Conservation (phyloP, 179 eudicot species). For the Drosera spatulata region DNA sequence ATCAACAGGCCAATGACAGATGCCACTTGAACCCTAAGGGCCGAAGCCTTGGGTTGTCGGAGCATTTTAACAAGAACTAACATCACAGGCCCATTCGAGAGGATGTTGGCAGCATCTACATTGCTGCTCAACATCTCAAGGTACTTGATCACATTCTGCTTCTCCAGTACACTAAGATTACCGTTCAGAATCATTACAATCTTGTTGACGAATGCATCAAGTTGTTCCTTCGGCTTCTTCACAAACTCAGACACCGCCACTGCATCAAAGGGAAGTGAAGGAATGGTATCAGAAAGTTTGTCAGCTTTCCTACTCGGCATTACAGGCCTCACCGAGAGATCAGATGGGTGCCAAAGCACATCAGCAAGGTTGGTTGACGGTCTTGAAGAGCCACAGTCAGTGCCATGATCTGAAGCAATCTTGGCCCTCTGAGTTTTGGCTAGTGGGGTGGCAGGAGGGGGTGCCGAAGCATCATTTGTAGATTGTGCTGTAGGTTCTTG, state of each 20-base stretch:
- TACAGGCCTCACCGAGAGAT: slow-evolving; percentile 94
- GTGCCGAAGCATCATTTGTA: slow-evolving; percentile 34
- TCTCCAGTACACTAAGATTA: slow-evolving; percentile 48
- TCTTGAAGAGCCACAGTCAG: slow-evolving; percentile 47
- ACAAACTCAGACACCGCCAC: slow-evolving; percentile 55
- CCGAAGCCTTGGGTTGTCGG: slow-evolving; percentile 77
- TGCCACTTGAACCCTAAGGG: slow-evolving; percentile 78
- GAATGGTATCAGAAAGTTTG: slow-evolving; percentile 44
- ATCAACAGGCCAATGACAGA: slow-evolving; percentile 80
- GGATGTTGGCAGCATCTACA: slow-evolving; percentile 75
- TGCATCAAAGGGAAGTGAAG: slow-evolving; percentile 64
- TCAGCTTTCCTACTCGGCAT: slow-evolving; percentile 89
- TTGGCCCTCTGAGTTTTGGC: slow-evolving; percentile 39
- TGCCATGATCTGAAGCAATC: slow-evolving; percentile 37
- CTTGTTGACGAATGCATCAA: slow-evolving; percentile 43
- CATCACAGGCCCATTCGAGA: slow-evolving; percentile 86
- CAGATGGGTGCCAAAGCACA: slow-evolving; percentile 97
- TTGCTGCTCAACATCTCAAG: slow-evolving; percentile 77
- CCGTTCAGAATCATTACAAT: slow-evolving; percentile 46
- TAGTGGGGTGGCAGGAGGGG: slow-evolving; percentile 65
- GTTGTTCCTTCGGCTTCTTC: slow-evolving; percentile 66
- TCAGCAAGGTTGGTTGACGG: slow-evolving; percentile 51
- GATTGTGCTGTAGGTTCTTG: slow-evolving; percentile 45
- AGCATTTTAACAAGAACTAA: slow-evolving; percentile 73
- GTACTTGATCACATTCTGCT: slow-evolving; percentile 76